A percentile compares a stretch with the other conserved stretches of the same genome.
These are phyloP conservation scores for Gamsiella multidivaricata DNA, from an alignment of 192 early-diverging fungal species.

Conservation along the genomic window DNA sequence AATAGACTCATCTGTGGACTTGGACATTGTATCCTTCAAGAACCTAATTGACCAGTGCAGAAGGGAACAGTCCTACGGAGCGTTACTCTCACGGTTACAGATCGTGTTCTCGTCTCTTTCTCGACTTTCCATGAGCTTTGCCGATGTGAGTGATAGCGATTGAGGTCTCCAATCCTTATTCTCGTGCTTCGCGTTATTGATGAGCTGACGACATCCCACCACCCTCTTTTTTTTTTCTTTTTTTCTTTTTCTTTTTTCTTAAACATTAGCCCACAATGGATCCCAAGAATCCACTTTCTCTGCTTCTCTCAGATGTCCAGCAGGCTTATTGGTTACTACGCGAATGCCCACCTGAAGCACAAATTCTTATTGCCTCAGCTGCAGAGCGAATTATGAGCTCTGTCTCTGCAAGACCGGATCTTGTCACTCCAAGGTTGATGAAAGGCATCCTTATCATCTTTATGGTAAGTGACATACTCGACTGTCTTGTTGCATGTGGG, in stretches of 20 bases:
- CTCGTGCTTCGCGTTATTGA: too few relatives aligned
- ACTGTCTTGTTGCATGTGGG: too few relatives aligned
- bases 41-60: conserved; percentile 38
- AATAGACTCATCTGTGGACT: conserved; percentile 28
- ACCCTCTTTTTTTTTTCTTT: neutral
- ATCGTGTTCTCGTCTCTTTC: conserved; percentile 46
- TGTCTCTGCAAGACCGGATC: conserved; percentile 36
- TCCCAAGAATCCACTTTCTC: conserved; percentile 39
- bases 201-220: too few relatives aligned
- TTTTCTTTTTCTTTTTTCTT: neutral
- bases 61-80: conserved; percentile 19
- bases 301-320: conserved; percentile 47
- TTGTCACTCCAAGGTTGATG: conserved; percentile 46
- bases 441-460: conserved; percentile 52
- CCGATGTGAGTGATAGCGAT: conserved; percentile 21
- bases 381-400: conserved; percentile 53
- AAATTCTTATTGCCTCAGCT: conserved; percentile 36
- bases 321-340: conserved; percentile 48
- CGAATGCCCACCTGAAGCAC: conserved; percentile 41
- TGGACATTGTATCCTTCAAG: conserved; percentile 46
- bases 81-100: conserved; percentile 24
- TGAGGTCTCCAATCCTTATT: too few relatives aligned
- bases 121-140: conserved; percentile 49
- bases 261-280: conserved; percentile 29
- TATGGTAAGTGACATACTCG: conserved; percentile 22